Evolutionary conservation across 2,329 filamentous ascomycete species (phyloP), one percentile per base, ranked within the genome.

Genomic region (Remersonia thermophila): DNA sequence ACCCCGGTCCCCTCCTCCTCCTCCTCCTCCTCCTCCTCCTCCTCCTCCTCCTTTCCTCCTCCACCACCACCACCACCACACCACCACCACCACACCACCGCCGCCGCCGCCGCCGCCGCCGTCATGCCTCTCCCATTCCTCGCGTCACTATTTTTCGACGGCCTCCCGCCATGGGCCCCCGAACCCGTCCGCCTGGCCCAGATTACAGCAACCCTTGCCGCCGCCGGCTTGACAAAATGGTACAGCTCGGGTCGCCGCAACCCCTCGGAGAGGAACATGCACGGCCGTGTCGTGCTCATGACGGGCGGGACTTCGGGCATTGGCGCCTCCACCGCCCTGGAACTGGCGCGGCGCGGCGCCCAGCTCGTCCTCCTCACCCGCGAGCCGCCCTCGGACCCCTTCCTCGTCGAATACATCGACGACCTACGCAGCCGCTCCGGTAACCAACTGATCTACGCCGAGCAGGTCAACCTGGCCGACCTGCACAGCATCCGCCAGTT

Each of bases 301-400:
- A 98, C 91, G 13, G 87, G 91, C 47, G 91, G 89, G 18, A 98
- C 91, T 35, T 89, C 87, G 31, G 91, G 91, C 11, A 82, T 98
- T 54, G 91, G 91, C 33, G 83, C 85, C 40, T 70, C 74, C 38
- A 73, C 84, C 30, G 82, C 81, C 4, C 67, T 74, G 45, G 73
- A 80, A 40, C 73, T 98, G 36, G 89, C 89, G 37, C 55, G 63
- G 13, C 77, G 86, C 46, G 91, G 91, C 46, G 87, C 89, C 32
- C 93, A 98, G 63, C 67, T 98, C 44, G 71, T 96, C 40, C 77
- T 98, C 30, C 74, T 98, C 34, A 93, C 89, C 5, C 83, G 83
- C 45, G 75, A 87, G 50, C 68, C 83, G 18, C 73, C 84, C 10
- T 76, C 76, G 27, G 87, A 98, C 56, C 75, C 85, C 10, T 96